Conservation (phyloP, 139 green algal species). For the Tetradesmus obliquus region DNA sequence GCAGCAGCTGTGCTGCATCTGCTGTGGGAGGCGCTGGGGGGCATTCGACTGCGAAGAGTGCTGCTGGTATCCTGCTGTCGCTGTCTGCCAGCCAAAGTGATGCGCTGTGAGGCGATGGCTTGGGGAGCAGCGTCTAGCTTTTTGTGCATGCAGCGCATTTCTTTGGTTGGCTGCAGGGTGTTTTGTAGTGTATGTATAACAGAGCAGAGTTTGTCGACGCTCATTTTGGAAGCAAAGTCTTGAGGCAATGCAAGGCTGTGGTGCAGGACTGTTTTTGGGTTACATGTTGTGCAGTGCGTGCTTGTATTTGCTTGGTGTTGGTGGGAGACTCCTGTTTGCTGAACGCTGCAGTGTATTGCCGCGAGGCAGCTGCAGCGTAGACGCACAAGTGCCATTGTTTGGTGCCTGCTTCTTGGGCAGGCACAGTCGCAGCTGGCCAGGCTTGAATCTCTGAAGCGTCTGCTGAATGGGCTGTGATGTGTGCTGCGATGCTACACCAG, state of each 20-base stretch:
- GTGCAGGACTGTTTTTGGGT: neutral
- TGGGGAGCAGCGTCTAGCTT: no score
- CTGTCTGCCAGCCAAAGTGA: slow-evolving; percentile 10
- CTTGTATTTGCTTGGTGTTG: no score
- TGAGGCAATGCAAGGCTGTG: no score
- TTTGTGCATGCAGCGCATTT: no score
- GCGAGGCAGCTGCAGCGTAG: no score
- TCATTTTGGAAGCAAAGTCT: no score
- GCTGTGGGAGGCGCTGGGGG: neutral
- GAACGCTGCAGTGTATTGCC: no score
- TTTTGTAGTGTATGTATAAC: no score
- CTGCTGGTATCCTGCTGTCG: slow-evolving; percentile 18
- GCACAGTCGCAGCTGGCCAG: neutral
- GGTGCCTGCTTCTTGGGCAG: neutral
- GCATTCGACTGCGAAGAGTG: neutral
- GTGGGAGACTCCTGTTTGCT: no score
- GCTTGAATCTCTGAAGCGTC: neutral
- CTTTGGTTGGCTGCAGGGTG: no score
- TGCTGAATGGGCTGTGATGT: neutral
- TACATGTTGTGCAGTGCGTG: neutral
- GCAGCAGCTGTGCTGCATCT: neutral
- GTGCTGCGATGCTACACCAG: neutral
- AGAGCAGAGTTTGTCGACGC: no score
- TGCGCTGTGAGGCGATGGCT: neutral
- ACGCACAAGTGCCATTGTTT: neutral